Evolutionary conservation across 2,329 filamentous ascomycete species (phyloP).

Genomic region (Stagonosporopsis vannaccii): DNA sequence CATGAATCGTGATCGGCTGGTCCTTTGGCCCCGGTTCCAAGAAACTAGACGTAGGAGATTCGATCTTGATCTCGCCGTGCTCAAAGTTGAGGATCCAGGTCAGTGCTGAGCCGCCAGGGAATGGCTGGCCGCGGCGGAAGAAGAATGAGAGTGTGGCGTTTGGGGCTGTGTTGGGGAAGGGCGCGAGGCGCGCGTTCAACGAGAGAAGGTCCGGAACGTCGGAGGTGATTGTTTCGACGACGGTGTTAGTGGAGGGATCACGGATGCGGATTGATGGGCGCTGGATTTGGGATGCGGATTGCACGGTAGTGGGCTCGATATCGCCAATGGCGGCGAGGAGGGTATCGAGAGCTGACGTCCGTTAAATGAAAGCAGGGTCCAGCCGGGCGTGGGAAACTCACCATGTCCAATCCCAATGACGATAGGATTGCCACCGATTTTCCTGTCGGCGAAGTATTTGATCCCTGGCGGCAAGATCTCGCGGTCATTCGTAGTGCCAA

Average conservation of each 20-base stretch:
- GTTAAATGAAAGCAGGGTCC: not conserved
- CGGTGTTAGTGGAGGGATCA: slow-evolving; percentile 6
- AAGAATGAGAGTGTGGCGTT: slow-evolving; percentile 20
- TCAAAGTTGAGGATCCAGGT: slow-evolving; percentile 27
- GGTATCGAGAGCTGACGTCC: slow-evolving; percentile 21
- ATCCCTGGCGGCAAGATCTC: slow-evolving; percentile 24
- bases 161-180: slow-evolving; percentile 4
- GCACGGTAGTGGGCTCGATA: slow-evolving; percentile 14
- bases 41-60: slow-evolving; percentile 12
- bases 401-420: slow-evolving; percentile 30
- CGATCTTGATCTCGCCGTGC: slow-evolving; percentile 27
- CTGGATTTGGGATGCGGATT: slow-evolving; percentile 27
- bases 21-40: slow-evolving; percentile 34
- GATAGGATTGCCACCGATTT: slow-evolving; percentile 27
- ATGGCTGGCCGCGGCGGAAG: slow-evolving; percentile 28
- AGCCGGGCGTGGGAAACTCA: not conserved
- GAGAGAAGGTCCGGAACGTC: slow-evolving; percentile 58
- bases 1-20: slow-evolving; percentile 53
- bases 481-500: slow-evolving; percentile 19
- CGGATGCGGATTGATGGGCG: slow-evolving; percentile 12
- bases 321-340: slow-evolving; percentile 30
- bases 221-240: slow-evolving; percentile 29
- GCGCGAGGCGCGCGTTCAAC: slow-evolving; percentile 44
- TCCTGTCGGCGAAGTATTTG: slow-evolving; percentile 26
- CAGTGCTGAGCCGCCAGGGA: slow-evolving; percentile 23